Percentiles rank a stretch among this genome's conserved stretches.
These are phyloP conservation scores for Globisporangium parvum DNA, from an alignment of 352 stramenopile species.

Conservation along the genomic window DNA sequence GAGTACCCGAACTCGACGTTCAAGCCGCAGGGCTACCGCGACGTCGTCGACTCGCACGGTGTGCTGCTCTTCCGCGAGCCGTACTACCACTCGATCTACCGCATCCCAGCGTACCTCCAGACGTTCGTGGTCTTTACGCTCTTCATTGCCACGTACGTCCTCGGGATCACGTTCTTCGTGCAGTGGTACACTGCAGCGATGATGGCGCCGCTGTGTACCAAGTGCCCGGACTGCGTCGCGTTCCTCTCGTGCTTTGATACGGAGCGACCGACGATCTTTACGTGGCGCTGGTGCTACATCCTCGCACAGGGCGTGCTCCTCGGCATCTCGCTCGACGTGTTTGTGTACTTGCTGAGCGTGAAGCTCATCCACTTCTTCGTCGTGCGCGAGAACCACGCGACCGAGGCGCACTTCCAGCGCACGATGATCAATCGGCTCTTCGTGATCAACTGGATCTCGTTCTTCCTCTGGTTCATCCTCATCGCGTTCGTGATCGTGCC, in stretches of 20 bases:
- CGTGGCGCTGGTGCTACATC: conserved; percentile 79
- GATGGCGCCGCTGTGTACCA: conserved; percentile 75
- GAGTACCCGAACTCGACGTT: conserved; percentile 82
- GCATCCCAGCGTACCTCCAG: conserved; percentile 75
- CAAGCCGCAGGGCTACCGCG: conserved; percentile 61
- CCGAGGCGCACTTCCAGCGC: conserved; percentile 72
- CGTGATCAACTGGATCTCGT: conserved; percentile 87
- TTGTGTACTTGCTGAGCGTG: conserved; percentile 79
- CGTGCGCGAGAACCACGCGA: conserved; percentile 76
- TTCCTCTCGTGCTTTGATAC: conserved; percentile 85
- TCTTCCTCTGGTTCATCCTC: conserved; percentile 88
- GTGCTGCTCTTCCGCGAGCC: conserved; percentile 72
- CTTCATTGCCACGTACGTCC: conserved; percentile 74
- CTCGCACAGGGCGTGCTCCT: conserved; percentile 76
- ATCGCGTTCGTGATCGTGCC: conserved; percentile 86
- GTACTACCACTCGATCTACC: conserved; percentile 75
- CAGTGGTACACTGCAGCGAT: conserved; percentile 86
- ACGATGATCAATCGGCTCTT: conserved; percentile 86
- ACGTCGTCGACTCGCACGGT: conserved; percentile 71
- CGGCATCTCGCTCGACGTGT: conserved; percentile 77
- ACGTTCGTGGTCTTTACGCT: conserved; percentile 75
- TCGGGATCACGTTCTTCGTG: conserved; percentile 82
- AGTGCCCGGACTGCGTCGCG: conserved; percentile 61
- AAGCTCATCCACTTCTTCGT: conserved; percentile 84
- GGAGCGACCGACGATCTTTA: conserved; percentile 60